phyloP scores from a whole-genome alignment of 1,284 basidiomycete genomes.

The Ustilago vetiveriae region DNA sequence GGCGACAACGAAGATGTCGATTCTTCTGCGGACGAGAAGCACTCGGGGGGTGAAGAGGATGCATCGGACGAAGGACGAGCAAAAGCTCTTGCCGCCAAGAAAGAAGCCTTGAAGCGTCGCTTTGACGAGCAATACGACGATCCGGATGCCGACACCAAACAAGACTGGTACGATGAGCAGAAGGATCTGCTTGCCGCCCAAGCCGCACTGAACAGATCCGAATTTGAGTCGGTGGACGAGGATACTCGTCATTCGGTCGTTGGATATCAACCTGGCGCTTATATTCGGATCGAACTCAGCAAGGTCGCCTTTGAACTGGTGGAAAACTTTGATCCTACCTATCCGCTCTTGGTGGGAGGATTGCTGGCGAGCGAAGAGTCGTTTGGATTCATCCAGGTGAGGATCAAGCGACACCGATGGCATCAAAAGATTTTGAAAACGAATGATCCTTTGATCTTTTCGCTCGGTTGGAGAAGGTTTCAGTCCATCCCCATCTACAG shows the following conservation, averaged over 20 bases:
- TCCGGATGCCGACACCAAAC: constrained; percentile 71
- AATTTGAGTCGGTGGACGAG: constrained; percentile 83
- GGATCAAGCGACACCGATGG: constrained; percentile 97
- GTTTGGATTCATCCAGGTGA: constrained; percentile 89
- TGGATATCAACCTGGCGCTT: constrained; percentile 89
- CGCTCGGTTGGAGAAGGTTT: constrained; percentile 94
- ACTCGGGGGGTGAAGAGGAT: constrained; percentile 64
- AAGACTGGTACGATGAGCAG: constrained; percentile 71
- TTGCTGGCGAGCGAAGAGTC: constrained; percentile 89
- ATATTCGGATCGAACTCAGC: constrained; percentile 88
- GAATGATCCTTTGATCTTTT: constrained; percentile 95
- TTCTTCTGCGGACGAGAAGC: constrained; percentile 25
- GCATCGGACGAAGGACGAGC: constrained; percentile 70
- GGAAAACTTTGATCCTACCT: constrained; percentile 89
- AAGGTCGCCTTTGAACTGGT: constrained; percentile 90
- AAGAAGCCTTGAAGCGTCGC: constrained; percentile 89
- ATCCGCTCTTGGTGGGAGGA: constrained; percentile 91
- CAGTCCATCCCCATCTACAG: constrained; percentile 95
- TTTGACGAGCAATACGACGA: constrained; percentile 98
- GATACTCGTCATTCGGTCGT: constrained; percentile 85
- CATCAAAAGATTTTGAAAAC: constrained; percentile 91
- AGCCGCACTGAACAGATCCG: constrained; percentile 82
- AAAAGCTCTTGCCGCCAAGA: constrained; percentile 80
- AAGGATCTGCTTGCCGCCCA: constrained; percentile 91
- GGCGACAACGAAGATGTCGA: constrained; percentile 69